Evolutionary conservation across 2,329 filamentous ascomycete genomes (phyloP).

Genomic region (Paecilomyces variotii): DNA sequence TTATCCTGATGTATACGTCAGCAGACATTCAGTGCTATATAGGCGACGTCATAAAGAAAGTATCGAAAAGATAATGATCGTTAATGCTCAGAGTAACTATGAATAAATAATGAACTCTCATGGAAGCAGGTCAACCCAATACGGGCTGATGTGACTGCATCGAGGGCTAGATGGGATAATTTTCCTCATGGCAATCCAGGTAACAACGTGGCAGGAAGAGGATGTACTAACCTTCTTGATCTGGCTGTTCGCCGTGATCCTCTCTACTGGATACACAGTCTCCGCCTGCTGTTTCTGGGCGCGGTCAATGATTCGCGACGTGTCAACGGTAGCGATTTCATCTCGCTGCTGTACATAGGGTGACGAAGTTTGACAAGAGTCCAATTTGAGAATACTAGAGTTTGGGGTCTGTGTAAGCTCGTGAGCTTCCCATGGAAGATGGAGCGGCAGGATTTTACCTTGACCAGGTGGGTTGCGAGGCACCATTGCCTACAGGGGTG

Average conservation of each 20-base stretch:
- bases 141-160: conserved; percentile 67
- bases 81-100: conserved; percentile 62
- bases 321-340: conserved; percentile 47
- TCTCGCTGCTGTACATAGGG: conserved; percentile 48
- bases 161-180: conserved; percentile 59
- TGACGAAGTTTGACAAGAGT: conserved; percentile 39
- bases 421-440: not conserved
- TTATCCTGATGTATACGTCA: conserved; percentile 37
- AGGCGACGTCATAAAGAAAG: conserved; percentile 1
- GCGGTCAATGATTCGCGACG: conserved; percentile 41
- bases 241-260: not conserved
- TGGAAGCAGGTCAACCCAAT: conserved; percentile 68
- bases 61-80: conserved; percentile 23
- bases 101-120: conserved; percentile 57
- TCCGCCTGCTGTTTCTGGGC: conserved; percentile 41
- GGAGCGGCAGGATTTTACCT: not conserved
- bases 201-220: conserved; percentile 3
- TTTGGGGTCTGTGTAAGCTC: not conserved
- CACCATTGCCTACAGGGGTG: conserved; percentile 5
- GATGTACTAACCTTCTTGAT: conserved; percentile 37
- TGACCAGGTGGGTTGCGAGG: not conserved
- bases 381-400: conserved; percentile 44
- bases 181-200: conserved; percentile 61
- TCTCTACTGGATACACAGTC: conserved; percentile 46
- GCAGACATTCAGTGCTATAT: conserved; percentile 2